These are phyloP conservation scores for Artomyces pyxidatus DNA, from an alignment of 768 basidiomycete genomes.

Conservation along the genomic window DNA sequence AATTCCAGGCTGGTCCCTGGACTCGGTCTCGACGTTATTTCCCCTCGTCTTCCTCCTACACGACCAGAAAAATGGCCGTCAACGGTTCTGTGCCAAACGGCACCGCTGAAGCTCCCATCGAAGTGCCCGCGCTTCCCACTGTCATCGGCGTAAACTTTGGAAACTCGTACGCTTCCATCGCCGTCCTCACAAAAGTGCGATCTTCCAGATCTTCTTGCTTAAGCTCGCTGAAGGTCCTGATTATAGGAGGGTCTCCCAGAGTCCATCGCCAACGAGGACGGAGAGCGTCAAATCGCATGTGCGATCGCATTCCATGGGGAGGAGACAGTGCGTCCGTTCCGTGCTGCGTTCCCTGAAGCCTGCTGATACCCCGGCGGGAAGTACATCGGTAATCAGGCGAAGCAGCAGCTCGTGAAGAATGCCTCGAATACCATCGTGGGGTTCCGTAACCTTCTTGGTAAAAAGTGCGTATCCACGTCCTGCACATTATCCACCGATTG, in stretches of 20 bases:
- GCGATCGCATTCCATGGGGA: conserved; percentile 88
- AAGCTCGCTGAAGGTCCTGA: background rate
- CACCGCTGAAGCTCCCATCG: conserved; percentile 34
- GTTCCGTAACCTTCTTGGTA: conserved; percentile 89
- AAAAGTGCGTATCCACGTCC: conserved; percentile 51
- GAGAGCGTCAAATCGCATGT: conserved; percentile 95
- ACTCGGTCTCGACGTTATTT: too few relatives aligned
- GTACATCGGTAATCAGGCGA: conserved; percentile 96
- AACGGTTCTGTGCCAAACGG: conserved; percentile 43
- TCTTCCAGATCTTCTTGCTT: background rate
- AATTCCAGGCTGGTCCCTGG: too few relatives aligned
- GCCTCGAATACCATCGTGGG: conserved; percentile 89
- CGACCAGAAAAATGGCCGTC: conserved; percentile 29
- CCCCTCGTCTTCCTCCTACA: too few relatives aligned
- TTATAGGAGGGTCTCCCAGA: conserved; percentile 81
- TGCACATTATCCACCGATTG: background rate
- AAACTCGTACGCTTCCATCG: conserved; percentile 90
- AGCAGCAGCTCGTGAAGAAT: conserved; percentile 92
- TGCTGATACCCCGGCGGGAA: conserved; percentile 26
- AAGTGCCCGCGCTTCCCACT: conserved; percentile 33
- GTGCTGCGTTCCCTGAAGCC: background rate
- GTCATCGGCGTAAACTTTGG: conserved; percentile 96
- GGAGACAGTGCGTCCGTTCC: conserved; percentile 59
- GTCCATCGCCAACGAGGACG: conserved; percentile 97
- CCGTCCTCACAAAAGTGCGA: conserved; percentile 86